phyloP scores from a whole-genome alignment of 306 rosid genomes.

The Gastrolobium bilobum region DNA sequence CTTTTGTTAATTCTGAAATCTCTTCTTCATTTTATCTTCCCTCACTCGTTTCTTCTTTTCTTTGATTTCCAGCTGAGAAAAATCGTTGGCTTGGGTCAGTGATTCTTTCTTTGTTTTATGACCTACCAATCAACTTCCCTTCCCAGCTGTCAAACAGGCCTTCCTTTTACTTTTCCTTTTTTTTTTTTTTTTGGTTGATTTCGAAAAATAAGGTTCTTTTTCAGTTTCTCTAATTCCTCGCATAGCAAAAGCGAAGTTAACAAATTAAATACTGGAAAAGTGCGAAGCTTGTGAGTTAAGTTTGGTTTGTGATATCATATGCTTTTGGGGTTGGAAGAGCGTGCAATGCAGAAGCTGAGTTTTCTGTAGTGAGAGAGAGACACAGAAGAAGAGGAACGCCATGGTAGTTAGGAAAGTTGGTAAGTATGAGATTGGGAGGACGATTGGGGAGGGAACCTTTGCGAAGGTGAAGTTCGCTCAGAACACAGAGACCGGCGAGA shows the following conservation, averaged over 20 bases:
- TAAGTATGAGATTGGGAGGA: conserved; percentile 90
- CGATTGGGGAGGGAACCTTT: conserved; percentile 90
- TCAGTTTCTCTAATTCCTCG: neutral
- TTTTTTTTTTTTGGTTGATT: neutral
- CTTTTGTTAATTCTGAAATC: too few relatives aligned
- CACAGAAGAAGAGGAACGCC: conserved; percentile 16
- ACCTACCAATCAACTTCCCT: neutral
- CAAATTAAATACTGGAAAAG: conserved; percentile 6
- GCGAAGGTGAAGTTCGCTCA: conserved; percentile 95
- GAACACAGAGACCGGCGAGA: conserved; percentile 93
- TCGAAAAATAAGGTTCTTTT: neutral
- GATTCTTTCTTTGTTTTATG: neutral
- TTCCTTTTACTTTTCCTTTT: neutral
- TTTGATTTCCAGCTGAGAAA: neutral
- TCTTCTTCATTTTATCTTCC: neutral
- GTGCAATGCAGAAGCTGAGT: conserved; percentile 55
- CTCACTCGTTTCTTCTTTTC: neutral
- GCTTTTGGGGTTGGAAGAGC: neutral
- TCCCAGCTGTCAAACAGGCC: conserved; percentile 14
- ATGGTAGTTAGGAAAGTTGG: conserved; percentile 95
- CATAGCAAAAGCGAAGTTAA: neutral
- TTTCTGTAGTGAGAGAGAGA: conserved; percentile 34
- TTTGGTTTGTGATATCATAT: neutral
- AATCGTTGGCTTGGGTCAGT: too few relatives aligned
- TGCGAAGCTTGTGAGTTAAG: conserved; percentile 35